phyloP scores from a whole-genome alignment of 129 eudicot genomes.

The Dittrichia graveolens region DNA sequence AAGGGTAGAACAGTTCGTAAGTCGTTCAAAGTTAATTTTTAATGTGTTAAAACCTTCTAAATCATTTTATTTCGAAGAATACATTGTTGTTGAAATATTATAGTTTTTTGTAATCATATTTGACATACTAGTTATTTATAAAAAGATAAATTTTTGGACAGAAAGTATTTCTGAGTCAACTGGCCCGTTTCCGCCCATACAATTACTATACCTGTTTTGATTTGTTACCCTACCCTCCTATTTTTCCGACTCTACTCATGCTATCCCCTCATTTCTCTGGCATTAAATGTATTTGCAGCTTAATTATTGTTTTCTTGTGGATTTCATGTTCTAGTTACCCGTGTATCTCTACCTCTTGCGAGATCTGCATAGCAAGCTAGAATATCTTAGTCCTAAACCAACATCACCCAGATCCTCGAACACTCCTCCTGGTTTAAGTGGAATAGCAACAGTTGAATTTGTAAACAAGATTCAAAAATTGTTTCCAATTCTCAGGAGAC shows the following conservation, averaged over 20 bases:
- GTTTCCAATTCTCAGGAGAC: constrained; percentile 52
- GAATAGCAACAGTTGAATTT: constrained; percentile 44
- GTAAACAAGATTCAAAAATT: constrained; percentile 52
- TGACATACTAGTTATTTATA: neutral
- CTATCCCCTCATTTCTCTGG: constrained; percentile 3
- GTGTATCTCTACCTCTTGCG: constrained; percentile 70
- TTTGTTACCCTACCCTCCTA: neutral
- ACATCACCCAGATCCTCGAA: constrained; percentile 32
- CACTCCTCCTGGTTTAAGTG: constrained; percentile 44
- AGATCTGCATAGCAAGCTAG: constrained; percentile 74
- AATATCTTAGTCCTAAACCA: constrained; percentile 47
- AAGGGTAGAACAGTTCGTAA: neutral
- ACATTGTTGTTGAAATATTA: neutral
- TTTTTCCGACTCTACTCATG: constrained; percentile 6
- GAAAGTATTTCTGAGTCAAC: neutral
- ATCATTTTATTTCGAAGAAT: neutral
- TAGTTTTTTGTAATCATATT: neutral
- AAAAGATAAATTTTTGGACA: neutral
- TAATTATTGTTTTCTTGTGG: neutral
- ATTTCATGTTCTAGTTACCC: constrained; percentile 54
- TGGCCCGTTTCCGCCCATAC: neutral
- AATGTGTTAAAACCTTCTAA: neutral
- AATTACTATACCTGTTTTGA: neutral
- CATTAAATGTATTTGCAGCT: constrained; percentile 11
- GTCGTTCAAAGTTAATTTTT: neutral